Evolutionary conservation across 73 alveolate genomes (phyloP), one percentile per base, ranked within the genome.

Genomic region (Diophrys sp.): DNA sequence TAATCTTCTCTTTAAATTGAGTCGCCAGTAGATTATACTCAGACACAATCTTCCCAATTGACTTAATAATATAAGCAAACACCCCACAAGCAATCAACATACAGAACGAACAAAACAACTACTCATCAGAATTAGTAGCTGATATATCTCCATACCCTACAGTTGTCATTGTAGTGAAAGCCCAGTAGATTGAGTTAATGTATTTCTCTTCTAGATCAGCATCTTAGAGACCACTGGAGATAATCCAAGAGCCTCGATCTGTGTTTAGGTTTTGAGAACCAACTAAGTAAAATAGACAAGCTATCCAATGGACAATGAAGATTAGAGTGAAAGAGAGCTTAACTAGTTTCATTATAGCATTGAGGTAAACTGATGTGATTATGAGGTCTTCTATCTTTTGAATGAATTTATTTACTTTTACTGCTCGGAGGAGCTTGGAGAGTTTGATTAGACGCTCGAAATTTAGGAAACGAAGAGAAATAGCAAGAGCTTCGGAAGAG

Each of bases 51-150:
- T 89, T 77, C 23, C 73, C 89, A 33, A 88, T 88, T 0, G 89
- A 75, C 24, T 90, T 90, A 34, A 88, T 83, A 5, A 79, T 76
- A 56, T 84, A 88, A 27, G 95, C 95, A 53, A 80, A 77, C 54
- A 88, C 89, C 5, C 95, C 95, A 53, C 95, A 75, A n/a, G 93
- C 88, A 0, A 88, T 67, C 18, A 83, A 53, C 95, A 88, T 88
- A 0, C 84, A 33, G 57, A 73, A 70, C 83, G 84, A 84, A 18
- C 87, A 92, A 75, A 70, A 88, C 70, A 88, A 27, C 77, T 78
- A 84, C 56, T 88, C 95, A n/a, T 34, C 18, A 75, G 70, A 70
- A 8, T 91, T 83, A 18, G 32, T 14, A 25, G 95, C 92, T 0
- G 83, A 26, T 1, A 88, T 77, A 71, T 88, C 95, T 0, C 95